These are phyloP conservation scores for Physcomitrellopsis africana DNA, from an alignment of 225 moss, liverwort and hornwort genomes.

Conservation along the genomic window DNA sequence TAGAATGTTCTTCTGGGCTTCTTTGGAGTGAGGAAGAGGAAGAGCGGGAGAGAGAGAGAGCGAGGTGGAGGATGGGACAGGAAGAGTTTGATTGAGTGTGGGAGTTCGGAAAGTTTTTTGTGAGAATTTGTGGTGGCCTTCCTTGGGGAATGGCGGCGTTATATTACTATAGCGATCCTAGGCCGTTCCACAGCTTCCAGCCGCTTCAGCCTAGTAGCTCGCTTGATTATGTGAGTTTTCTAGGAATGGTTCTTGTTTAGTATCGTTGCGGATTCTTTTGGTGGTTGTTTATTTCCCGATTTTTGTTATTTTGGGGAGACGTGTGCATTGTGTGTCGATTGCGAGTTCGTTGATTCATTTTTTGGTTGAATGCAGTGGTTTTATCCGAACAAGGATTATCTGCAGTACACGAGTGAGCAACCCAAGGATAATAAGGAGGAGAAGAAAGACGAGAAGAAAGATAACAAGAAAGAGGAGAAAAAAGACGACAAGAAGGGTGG, in stretches of 20 bases:
- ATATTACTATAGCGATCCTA: constrained; percentile 41
- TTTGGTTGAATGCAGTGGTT: constrained; percentile 39
- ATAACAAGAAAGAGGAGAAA: background rate
- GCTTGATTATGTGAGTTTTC: constrained; percentile 39
- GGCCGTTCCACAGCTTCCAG: constrained; percentile 43
- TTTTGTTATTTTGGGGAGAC: background rate
- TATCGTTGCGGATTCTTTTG: background rate
- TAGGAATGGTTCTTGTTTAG: background rate
- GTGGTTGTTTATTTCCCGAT: background rate
- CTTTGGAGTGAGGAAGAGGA: background rate
- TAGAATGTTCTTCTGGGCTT: background rate
- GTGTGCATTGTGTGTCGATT: background rate
- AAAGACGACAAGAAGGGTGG: constrained; percentile 26
- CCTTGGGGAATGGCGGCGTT: constrained; percentile 29
- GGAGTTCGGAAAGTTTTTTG: background rate
- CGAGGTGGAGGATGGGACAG: background rate
- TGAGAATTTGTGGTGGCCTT: background rate
- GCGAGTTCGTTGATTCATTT: background rate
- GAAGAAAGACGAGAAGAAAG: background rate
- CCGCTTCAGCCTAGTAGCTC: constrained; percentile 37
- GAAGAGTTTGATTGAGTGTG: background rate
- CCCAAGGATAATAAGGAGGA: background rate
- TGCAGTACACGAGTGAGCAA: background rate
- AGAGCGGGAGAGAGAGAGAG: background rate
- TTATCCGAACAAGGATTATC: constrained; percentile 32